A percentile compares a stretch with the other conserved stretches of the same genome.
phyloP scores from a whole-genome alignment of 73 alveolate genomes.

The Paramecium sexaurelia region DNA sequence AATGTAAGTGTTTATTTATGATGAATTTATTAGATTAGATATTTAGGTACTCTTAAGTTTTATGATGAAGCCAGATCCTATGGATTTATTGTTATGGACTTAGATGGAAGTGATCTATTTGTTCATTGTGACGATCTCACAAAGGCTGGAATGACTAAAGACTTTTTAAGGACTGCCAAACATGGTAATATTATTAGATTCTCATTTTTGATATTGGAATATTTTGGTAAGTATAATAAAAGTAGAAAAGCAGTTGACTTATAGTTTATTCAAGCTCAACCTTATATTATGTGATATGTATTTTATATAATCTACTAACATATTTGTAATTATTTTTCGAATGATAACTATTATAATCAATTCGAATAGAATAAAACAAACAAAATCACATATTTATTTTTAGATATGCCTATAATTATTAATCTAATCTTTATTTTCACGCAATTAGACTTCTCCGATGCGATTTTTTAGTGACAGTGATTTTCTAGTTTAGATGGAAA shows the following conservation, averaged over 20 bases:
- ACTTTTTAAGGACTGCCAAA: conserved; percentile 37
- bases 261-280: not conserved
- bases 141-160: conserved; percentile 71
- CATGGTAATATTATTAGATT: conserved; percentile 23
- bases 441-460: not conserved
- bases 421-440: not conserved
- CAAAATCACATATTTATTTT: not conserved
- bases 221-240: conserved; percentile 56
- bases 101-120: conserved; percentile 84
- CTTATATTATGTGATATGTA: not conserved
- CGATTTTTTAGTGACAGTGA: not conserved
- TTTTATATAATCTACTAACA: not conserved
- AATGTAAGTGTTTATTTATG: not conserved
- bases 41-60: conserved; percentile 78
- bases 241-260: conserved; percentile 62
- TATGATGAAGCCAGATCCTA: conserved; percentile 78
- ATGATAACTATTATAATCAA: not conserved
- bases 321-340: not conserved
- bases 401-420: not conserved
- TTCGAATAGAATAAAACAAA: not conserved
- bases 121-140: conserved; percentile 81
- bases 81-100: conserved; percentile 82
- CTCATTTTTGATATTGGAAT: conserved; percentile 30
- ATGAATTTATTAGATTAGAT: not conserved
- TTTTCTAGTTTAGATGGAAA: not conserved